Evolutionary conservation across 768 basidiomycete genomes (phyloP), one percentile per base, ranked within the genome.

Genomic region (Naematelia encephala): DNA sequence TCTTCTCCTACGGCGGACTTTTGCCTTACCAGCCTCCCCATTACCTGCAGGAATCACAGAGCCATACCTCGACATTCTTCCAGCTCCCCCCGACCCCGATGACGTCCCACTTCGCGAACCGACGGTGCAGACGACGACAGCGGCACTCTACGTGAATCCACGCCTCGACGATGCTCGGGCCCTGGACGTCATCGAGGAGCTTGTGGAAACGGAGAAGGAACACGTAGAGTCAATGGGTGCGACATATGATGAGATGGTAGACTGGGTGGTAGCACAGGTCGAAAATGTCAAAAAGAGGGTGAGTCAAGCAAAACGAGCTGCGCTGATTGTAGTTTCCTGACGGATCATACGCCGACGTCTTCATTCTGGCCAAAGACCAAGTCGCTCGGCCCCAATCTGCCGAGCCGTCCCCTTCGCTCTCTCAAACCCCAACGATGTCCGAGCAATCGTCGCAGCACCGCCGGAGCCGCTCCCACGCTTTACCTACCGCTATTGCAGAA

Each of bases 91-190:
- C 22, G 69, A 73, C 54, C 62, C 61, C 5, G 72, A 73, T 30
- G 54, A 67, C 12, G 65, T 73, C 16, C 67, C 71, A 0, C 68
- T 69, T 47, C 51, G 72, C 29, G 69, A 70, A 28, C 73, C 75
- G 22, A 70, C 68, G 2, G 65, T 73, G 1, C 65, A 69, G 34
- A 72, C 63, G 4, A 70, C 66, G 23, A 75, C 73, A 4, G 69
- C 67, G 0, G 61, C 70, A 22, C 49, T 77, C 19, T 77, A 77
- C 49, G 68, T 72, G 47, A 69, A 77, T 48, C 75, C 75, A 3
- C 52, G 75, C n/a, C 46, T 77, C 56, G 64, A 66, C 19, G 67
- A 67, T 43, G 50, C 48, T 2, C 44, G 46, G 0, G 70, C 68
- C 12, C 23, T 61, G 12, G 62, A 55, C 4, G 68, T 69, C 2